A percentile compares a stretch with the other conserved stretches of the same genome.
These are phyloP conservation scores for Periconia sp. DNA, from an alignment of 2,329 filamentous ascomycete species.

Conservation along the genomic window DNA sequence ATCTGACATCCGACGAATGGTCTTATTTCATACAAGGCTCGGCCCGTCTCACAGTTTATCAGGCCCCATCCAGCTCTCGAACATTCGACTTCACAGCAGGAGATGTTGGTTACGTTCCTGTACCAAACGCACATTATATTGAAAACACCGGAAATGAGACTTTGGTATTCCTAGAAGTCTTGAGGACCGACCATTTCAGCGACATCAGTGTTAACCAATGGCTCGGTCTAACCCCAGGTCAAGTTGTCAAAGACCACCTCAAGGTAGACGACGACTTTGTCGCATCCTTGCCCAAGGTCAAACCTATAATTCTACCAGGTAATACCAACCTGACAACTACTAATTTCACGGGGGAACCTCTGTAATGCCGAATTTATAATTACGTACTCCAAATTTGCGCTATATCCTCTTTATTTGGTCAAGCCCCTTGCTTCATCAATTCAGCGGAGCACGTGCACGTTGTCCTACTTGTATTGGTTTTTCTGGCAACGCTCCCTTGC, in stretches of 20 bases:
- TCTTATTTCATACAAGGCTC: constrained; percentile 60
- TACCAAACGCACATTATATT: constrained; percentile 59
- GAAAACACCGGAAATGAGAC: constrained; percentile 63
- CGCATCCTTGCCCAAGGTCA: constrained; percentile 39
- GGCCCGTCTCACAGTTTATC: constrained; percentile 59
- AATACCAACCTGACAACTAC: constrained; percentile 39
- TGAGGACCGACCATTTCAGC: constrained; percentile 55
- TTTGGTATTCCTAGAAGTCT: constrained; percentile 61
- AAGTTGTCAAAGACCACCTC: constrained; percentile 40
- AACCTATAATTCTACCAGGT: constrained; percentile 44
- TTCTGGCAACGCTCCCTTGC: no score
- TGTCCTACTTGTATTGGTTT: no score
- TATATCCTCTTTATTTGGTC: not conserved
- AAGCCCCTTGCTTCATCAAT: no score
- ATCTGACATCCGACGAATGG: constrained; percentile 63
- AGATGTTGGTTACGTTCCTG: constrained; percentile 62
- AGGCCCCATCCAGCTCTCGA: constrained; percentile 52
- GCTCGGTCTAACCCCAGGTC: constrained; percentile 54
- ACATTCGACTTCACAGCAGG: constrained; percentile 64
- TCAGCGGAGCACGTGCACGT: no score
- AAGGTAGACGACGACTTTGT: constrained; percentile 28
- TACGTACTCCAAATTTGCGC: not conserved
- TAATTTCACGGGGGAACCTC: constrained; percentile 36
- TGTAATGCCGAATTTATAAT: not conserved
- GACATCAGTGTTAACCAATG: constrained; percentile 62